A percentile compares a stretch with the other conserved stretches of the same genome.
phyloP scores from a whole-genome alignment of 2,329 filamentous ascomycete genomes.

The Diaporthe sp. region DNA sequence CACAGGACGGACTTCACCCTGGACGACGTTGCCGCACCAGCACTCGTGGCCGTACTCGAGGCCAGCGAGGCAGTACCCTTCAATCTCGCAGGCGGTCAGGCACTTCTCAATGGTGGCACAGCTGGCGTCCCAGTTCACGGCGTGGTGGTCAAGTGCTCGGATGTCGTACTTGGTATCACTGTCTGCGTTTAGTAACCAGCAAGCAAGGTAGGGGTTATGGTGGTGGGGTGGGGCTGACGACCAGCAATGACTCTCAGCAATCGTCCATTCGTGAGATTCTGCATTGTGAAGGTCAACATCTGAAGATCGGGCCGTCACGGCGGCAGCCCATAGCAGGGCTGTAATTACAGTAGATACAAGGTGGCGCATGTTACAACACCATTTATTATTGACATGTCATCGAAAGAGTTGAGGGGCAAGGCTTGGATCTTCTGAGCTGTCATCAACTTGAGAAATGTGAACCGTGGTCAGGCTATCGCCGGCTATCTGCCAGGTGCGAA shows the following conservation, averaged over 20 bases:
- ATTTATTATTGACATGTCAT: neutral
- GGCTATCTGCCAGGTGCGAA: no score
- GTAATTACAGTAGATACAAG: rapidly evolving
- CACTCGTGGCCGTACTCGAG: conserved; percentile 37
- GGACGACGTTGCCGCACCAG: conserved; percentile 37
- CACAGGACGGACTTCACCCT: neutral
- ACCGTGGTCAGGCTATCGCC: neutral
- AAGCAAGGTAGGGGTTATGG: no score
- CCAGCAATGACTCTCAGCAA: neutral
- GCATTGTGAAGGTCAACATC: neutral
- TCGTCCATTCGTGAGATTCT: neutral
- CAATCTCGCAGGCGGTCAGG: conserved; percentile 15
- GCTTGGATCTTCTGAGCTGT: neutral
- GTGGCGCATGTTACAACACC: neutral
- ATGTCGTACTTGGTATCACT: conserved; percentile 3
- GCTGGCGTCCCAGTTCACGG: conserved; percentile 7
- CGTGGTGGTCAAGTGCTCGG: conserved; percentile 19
- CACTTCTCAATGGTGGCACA: conserved; percentile 8
- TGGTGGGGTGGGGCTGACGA: neutral
- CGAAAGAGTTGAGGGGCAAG: neutral
- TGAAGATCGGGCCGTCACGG: neutral
- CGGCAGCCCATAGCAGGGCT: neutral
- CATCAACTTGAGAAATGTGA: neutral
- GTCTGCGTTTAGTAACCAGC: no score
- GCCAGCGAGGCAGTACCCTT: conserved; percentile 34